phyloP scores from a whole-genome alignment of 1,284 basidiomycete genomes.

The Puccinia brachypodii region DNA sequence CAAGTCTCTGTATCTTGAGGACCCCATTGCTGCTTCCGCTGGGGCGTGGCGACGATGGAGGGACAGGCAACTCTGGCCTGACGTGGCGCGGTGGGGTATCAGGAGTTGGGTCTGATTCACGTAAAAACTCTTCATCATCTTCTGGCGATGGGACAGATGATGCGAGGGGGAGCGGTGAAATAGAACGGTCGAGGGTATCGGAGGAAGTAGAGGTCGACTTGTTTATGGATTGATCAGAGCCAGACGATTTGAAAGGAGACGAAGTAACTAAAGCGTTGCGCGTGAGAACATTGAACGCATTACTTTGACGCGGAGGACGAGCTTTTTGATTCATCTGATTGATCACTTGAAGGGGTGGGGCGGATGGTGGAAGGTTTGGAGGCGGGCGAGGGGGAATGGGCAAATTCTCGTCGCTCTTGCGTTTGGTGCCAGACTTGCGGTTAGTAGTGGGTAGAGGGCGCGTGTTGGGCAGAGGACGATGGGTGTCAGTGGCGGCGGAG shows the following conservation, averaged over 20 bases:
- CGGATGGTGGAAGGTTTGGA: slow-evolving; percentile 28
- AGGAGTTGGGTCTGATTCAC: slow-evolving; percentile 16
- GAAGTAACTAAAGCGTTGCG: slow-evolving; percentile 42
- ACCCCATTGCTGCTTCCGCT: slow-evolving; percentile 18
- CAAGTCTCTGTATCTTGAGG: slow-evolving; percentile 41
- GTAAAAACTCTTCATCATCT: slow-evolving; percentile 13
- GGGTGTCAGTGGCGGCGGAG: background rate
- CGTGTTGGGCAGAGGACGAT: background rate
- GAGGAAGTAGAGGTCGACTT: background rate
- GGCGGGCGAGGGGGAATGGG: slow-evolving; percentile 34
- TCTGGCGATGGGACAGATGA: background rate
- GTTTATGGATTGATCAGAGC: background rate
- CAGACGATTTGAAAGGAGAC: slow-evolving; percentile 35
- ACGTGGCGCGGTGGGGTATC: background rate
- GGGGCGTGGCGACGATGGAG: slow-evolving; percentile 1
- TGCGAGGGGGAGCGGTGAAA: background rate
- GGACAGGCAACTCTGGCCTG: background rate
- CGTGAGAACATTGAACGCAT: slow-evolving; percentile 30
- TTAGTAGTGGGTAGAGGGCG: background rate
- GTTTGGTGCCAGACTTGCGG: slow-evolving; percentile 24
- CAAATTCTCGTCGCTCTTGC: slow-evolving; percentile 40
- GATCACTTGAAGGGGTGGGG: slow-evolving; percentile 28
- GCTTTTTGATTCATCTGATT: slow-evolving; percentile 9
- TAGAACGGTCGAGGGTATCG: background rate
- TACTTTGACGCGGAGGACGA: slow-evolving; percentile 30